Evolutionary conservation across 2,329 filamentous ascomycete species (phyloP).

Genomic region (Aureobasidium lini): DNA sequence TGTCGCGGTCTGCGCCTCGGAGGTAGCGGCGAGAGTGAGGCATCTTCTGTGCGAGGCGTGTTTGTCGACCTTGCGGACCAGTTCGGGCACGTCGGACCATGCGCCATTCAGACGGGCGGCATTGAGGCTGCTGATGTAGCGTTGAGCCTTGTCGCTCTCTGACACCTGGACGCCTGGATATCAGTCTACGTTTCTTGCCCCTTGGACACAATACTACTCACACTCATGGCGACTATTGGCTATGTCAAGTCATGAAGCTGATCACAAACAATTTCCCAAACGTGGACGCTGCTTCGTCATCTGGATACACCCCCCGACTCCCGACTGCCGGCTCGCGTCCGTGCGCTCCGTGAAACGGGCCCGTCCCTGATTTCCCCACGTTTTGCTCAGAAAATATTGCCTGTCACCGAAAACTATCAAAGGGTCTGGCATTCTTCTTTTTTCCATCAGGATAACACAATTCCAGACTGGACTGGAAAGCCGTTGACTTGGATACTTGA

Average conservation of each 20-base stretch:
- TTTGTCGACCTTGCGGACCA: slow-evolving; percentile 88
- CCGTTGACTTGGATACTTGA: not conserved
- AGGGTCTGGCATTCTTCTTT: not conserved
- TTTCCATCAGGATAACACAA: not conserved
- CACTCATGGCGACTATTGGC: not conserved
- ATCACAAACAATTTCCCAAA: not conserved
- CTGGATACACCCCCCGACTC: not conserved
- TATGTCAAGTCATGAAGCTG: not conserved
- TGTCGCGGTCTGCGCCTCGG: slow-evolving; percentile 40
- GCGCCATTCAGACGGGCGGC: slow-evolving; percentile 78
- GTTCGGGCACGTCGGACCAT: slow-evolving; percentile 80
- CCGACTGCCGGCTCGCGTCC: not conserved
- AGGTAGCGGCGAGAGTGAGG: slow-evolving; percentile 40
- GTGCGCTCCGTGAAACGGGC: not conserved
- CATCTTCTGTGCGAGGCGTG: slow-evolving; percentile 81
- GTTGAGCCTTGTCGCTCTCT: slow-evolving; percentile 66
- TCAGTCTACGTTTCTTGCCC: not conserved
- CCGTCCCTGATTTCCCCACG: not conserved
- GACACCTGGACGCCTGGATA: slow-evolving; percentile 29
- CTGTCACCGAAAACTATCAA: not conserved
- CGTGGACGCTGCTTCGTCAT: not conserved
- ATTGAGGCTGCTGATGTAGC: slow-evolving; percentile 78
- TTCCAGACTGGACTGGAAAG: not conserved
- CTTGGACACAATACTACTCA: not conserved
- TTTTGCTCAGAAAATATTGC: slow-evolving; percentile 4